A percentile compares a stretch with the other conserved stretches of the same genome.
phyloP scores from a whole-genome alignment of 768 basidiomycete genomes.

The Pisolithus albus region DNA sequence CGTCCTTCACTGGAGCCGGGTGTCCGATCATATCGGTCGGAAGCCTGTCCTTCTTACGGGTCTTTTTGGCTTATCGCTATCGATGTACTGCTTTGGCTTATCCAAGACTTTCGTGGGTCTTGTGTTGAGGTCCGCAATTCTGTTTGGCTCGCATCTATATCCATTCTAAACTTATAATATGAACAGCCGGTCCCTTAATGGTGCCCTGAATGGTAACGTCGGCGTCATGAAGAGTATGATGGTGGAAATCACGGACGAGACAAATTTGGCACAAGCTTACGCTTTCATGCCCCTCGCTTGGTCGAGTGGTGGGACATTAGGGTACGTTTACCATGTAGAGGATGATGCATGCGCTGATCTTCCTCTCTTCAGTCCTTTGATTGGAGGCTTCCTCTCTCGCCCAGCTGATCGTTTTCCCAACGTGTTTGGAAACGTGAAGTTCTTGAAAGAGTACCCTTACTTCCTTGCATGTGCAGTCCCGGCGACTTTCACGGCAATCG shows the following conservation, averaged over 20 bases:
- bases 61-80: slow-evolving; percentile 5
- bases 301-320: slow-evolving; percentile 37
- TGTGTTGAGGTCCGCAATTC: slow-evolving; percentile 22
- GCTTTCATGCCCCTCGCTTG: slow-evolving; percentile 56
- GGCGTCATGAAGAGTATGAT: slow-evolving; percentile 72
- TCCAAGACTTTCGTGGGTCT: slow-evolving; percentile 57
- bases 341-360: not conserved
- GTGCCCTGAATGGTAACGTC: slow-evolving; percentile 64
- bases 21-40: slow-evolving; percentile 61
- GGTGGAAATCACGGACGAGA: slow-evolving; percentile 65
- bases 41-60: slow-evolving; percentile 25
- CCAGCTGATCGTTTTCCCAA: slow-evolving; percentile 63
- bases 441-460: slow-evolving; percentile 67
- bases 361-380: slow-evolving; percentile 42
- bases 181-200: slow-evolving; percentile 57
- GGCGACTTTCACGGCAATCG: slow-evolving; percentile 50
- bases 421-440: slow-evolving; percentile 48
- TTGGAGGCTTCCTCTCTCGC: slow-evolving; percentile 60
- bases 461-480: slow-evolving; percentile 66
- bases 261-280: slow-evolving; percentile 64
- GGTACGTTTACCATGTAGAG: slow-evolving; percentile 27
- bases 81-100: slow-evolving; percentile 20
- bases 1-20: slow-evolving; percentile 62
- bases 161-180: not conserved
- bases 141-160: not conserved